Evolutionary conservation across 225 moss, liverwort and hornwort genomes (phyloP).

Genomic region (Anthoceros angustus): DNA sequence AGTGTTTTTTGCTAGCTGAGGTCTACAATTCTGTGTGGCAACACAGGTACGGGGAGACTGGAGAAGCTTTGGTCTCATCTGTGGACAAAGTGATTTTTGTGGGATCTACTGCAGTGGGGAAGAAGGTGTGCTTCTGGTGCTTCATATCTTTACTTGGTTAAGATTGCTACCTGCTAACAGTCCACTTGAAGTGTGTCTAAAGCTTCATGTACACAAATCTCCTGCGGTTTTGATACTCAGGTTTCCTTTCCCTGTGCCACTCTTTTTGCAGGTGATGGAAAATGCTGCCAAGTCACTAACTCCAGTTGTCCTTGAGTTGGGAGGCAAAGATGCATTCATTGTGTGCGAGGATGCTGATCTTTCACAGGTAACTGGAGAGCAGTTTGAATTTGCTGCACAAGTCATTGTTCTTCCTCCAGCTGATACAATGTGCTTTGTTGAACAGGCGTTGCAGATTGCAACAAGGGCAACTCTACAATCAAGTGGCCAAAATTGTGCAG

Average conservation of each 20-base stretch:
- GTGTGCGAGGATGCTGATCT: constrained; percentile 39
- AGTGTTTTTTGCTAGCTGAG: background rate
- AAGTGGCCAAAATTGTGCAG: constrained; percentile 44
- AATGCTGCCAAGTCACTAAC: constrained; percentile 40
- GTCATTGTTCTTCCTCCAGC: background rate
- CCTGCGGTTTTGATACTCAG: background rate
- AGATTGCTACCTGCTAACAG: background rate
- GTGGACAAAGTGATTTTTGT: constrained; percentile 49
- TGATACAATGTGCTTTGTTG: background rate
- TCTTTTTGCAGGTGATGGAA: constrained; percentile 31
- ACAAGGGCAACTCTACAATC: constrained; percentile 26
- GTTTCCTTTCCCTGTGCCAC: background rate
- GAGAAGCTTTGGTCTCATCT: constrained; percentile 25
- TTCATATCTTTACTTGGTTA: background rate
- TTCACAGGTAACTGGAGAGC: constrained; percentile 16
- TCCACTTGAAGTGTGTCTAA: background rate
- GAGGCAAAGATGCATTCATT: constrained; percentile 40
- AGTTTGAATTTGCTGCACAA: no score
- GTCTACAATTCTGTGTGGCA: background rate
- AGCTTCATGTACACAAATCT: background rate
- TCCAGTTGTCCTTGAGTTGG: constrained; percentile 35
- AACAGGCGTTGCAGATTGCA: constrained; percentile 22
- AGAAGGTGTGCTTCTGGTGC: constrained; percentile 17
- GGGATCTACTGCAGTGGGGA: constrained; percentile 32
- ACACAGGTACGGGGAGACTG: constrained; percentile 33